Evolutionary conservation across 2,329 filamentous ascomycete species (phyloP), one percentile per base, ranked within the genome.

Genomic region (Zymoseptoria brevis): DNA sequence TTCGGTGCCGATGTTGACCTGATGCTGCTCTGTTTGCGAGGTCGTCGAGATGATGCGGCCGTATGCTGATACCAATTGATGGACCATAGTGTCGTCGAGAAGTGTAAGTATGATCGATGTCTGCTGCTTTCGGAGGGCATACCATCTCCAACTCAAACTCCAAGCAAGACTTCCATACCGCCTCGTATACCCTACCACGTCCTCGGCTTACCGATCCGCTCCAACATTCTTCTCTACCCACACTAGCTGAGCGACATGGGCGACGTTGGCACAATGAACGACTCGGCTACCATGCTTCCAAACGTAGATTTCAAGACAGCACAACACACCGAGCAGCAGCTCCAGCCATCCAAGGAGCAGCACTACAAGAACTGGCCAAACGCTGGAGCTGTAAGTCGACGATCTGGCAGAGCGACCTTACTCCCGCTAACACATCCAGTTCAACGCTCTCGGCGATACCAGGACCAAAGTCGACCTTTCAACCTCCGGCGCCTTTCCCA

Each of bases 401-500:
- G 49, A 19, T 3, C 16, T 8, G 11, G 19, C 49, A 21, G 49
- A 8, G 21, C 21, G 21, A 22, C 4, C 19, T 19, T 13, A 50
- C 49, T 50, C 11, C 7, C 9, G 1, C 22, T 19, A 19, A 50
- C n/a, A 50, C 19, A 22, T 50, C 8, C 22, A 60, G 58, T 60
- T 60, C 48, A 49, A 60, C 29, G 58, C 52, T 5, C 26, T 49
- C 11, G 50, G 49, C 16, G 53, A 57, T 8, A 41, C 53, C 16
- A 58, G 56, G 48, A 45, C 45, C 8, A 57, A 58, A 50, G 45
- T 91, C 3, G 77, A 85, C 54, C 79, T 93, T 11, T 67, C 69
- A 0, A 79, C 93, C 4, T 78, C 76, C 45, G 90, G 90, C 9
- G 72, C 72, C 0, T 90, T 94, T 55, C 90, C 90, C 1, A 60